These are phyloP conservation scores for Pichia paraexigua DNA, from an alignment of 805 yeast species.

Conservation along the genomic window DNA sequence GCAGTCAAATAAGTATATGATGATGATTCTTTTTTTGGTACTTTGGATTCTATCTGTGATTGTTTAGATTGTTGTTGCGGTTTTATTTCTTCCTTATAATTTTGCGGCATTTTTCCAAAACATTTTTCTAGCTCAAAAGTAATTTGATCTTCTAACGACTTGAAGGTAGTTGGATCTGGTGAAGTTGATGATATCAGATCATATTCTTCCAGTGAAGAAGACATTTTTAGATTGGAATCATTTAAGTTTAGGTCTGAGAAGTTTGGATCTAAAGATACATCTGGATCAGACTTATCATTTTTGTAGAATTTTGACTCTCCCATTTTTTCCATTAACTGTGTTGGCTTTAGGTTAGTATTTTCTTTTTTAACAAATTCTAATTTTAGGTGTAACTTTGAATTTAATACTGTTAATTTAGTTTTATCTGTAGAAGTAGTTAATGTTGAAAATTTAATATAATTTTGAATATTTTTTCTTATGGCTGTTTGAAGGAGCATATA, in stretches of 20 bases:
- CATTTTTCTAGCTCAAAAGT: slow-evolving; percentile 2
- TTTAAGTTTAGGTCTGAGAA: neutral
- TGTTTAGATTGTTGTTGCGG: neutral
- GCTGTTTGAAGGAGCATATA: neutral
- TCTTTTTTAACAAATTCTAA: neutral
- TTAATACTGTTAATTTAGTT: neutral
- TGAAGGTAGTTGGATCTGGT: neutral
- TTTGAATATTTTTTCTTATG: neutral
- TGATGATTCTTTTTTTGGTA: neutral
- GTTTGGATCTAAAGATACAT: neutral
- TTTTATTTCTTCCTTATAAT: neutral
- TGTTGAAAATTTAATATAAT: neutral
- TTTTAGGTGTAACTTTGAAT: neutral
- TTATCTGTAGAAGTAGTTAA: neutral
- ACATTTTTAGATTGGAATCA: neutral
- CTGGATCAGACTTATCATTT: neutral
- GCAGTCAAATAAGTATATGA: slow-evolving; percentile 11
- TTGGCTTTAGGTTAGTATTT: neutral
- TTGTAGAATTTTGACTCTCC: neutral
- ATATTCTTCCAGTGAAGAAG: neutral
- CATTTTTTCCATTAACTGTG: neutral
- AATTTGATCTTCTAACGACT: neutral
- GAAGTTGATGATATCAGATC: neutral
- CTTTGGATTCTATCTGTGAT: neutral
- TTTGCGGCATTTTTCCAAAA: neutral